Conservation (phyloP, 495 filamentous ascomycete species). For the Bombardia bombarda region DNA sequence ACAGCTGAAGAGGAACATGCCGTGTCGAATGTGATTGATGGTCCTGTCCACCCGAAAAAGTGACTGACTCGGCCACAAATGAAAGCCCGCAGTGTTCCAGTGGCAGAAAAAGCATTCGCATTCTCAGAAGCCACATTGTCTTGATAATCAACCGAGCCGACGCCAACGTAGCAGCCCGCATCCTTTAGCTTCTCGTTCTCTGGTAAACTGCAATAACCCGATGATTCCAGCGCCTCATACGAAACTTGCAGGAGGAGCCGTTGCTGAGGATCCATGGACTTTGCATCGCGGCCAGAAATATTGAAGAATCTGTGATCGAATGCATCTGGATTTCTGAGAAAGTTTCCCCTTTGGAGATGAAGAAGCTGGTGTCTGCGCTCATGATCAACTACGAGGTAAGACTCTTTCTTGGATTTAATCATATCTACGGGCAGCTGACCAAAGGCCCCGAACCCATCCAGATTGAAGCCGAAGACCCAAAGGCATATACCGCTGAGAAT, state of each 20-base stretch:
- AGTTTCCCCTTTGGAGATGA: no score
- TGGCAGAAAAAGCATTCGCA: slow-evolving; percentile 27
- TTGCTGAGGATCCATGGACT: slow-evolving; percentile 62
- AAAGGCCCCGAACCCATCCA: no score
- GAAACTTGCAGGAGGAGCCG: slow-evolving; percentile 65
- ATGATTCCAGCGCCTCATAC: slow-evolving; percentile 68
- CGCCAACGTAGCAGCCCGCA: slow-evolving; percentile 18
- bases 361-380: no score
- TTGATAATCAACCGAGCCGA: slow-evolving; percentile 24
- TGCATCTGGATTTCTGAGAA: slow-evolving; percentile 29
- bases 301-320: slow-evolving; percentile 53
- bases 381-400: no score
- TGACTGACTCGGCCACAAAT: slow-evolving; percentile 43
- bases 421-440: no score
- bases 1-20: slow-evolving; percentile 48
- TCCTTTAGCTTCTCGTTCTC: background rate
- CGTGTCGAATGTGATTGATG: slow-evolving; percentile 37
- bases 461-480: no score
- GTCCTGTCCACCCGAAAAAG: slow-evolving; percentile 36
- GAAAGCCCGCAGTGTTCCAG: slow-evolving; percentile 15
- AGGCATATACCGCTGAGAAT: no score
- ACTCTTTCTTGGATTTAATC: no score
- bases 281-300: slow-evolving; percentile 49
- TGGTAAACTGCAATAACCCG: slow-evolving; percentile 41
- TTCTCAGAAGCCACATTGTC: slow-evolving; percentile 29